These are phyloP conservation scores for Ophiocordyceps unilateralis DNA, from an alignment of 2,329 filamentous ascomycete genomes.

Conservation along the genomic window DNA sequence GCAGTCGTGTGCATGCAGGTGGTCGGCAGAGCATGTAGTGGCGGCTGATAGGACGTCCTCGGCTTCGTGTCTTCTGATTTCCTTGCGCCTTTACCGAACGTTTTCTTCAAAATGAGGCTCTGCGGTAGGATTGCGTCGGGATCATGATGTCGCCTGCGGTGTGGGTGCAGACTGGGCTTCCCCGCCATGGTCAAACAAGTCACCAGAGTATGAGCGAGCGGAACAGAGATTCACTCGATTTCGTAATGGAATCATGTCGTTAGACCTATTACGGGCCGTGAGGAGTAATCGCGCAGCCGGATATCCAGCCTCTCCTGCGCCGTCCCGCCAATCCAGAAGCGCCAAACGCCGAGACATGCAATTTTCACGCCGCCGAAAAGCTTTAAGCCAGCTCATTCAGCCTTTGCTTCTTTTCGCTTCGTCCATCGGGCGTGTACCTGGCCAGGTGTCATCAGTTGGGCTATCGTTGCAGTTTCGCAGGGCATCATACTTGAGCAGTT, in stretches of 20 bases:
- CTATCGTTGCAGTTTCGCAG: neutral
- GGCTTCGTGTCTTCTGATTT: too few species aligned
- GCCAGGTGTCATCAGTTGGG: neutral
- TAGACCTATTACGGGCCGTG: too few species aligned
- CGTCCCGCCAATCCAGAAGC: constrained; percentile 9
- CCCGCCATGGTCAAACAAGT: neutral
- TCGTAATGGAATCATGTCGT: neutral
- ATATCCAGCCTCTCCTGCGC: constrained; percentile 9
- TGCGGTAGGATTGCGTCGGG: neutral
- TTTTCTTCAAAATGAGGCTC: neutral
- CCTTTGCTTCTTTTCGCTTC: constrained; percentile 41
- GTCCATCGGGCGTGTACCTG: constrained; percentile 45
- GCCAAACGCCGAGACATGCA: constrained; percentile 12
- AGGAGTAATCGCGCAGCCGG: neutral
- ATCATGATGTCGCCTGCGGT: neutral
- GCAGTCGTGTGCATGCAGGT: constrained; percentile 1
- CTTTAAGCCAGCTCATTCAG: constrained; percentile 18
- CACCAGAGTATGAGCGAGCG: neutral
- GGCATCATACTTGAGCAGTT: constrained; percentile 65
- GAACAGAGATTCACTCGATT: neutral
- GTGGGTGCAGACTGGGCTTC: neutral
- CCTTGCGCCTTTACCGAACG: too few species aligned
- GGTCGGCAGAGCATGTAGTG: constrained; percentile 3
- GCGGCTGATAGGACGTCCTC: constrained; percentile 1
- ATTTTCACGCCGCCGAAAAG: neutral